phyloP scores from a whole-genome alignment of 1,139 yeast species.

The Debaryomyces nepalensis region DNA sequence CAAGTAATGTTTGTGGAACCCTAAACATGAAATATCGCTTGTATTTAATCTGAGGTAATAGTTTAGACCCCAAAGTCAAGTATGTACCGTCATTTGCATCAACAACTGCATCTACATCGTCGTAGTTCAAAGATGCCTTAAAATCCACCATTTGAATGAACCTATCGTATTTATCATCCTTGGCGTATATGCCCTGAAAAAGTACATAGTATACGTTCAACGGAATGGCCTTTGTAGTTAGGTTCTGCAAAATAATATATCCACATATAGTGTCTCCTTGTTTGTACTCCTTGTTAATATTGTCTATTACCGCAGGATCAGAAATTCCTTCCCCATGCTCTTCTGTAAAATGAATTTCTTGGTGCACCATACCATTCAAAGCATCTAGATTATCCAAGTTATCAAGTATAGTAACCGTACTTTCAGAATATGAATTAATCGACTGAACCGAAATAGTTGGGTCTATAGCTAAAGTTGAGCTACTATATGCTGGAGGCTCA shows the following conservation, averaged over 20 bases:
- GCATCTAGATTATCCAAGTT: slow-evolving; percentile 2
- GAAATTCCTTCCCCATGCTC: slow-evolving; percentile 34
- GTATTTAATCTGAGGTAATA: slow-evolving; percentile 34
- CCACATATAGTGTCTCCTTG: slow-evolving; percentile 49
- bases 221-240: slow-evolving; percentile 28
- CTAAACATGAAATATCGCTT: slow-evolving; percentile 47
- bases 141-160: slow-evolving; percentile 50
- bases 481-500: slow-evolving; percentile 6
- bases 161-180: slow-evolving; percentile 22
- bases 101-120: slow-evolving; percentile 10
- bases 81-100: slow-evolving; percentile 36
- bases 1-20: slow-evolving; percentile 43
- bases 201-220: slow-evolving; percentile 48
- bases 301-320: slow-evolving; percentile 25
- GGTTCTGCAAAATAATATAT: slow-evolving; percentile 35
- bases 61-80: slow-evolving; percentile 31
- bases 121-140: slow-evolving; percentile 38
- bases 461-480: background rate
- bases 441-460: slow-evolving; percentile 1
- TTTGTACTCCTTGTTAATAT: slow-evolving; percentile 39
- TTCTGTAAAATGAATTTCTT: slow-evolving; percentile 36
- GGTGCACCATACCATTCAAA: background rate
- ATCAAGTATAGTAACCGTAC: slow-evolving; percentile 1
- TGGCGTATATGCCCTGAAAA: slow-evolving; percentile 39
- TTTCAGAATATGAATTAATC: slow-evolving; percentile 1